These are phyloP conservation scores for Trypanosoma avium DNA, from an alignment of 208 protist species.

Conservation along the genomic window DNA sequence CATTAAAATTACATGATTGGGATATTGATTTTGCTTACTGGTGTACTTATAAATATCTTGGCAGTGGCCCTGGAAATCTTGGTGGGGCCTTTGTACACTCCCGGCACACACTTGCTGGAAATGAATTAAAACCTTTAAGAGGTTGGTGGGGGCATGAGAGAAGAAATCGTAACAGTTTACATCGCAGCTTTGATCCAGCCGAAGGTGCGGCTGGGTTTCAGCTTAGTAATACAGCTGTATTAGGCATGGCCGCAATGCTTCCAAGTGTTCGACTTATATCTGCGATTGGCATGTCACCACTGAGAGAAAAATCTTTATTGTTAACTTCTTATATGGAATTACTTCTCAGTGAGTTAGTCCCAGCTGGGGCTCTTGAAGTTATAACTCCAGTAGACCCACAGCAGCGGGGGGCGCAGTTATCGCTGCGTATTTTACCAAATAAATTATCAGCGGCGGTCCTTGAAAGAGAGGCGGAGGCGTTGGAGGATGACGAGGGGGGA, in stretches of 20 bases:
- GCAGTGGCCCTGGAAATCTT: constrained; percentile 90
- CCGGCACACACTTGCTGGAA: constrained; percentile 53
- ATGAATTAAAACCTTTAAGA: constrained; percentile 52
- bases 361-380: constrained; percentile 61
- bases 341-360: constrained; percentile 69
- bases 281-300: constrained; percentile 55
- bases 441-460: constrained; percentile 27
- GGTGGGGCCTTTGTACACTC: constrained; percentile 92
- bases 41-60: constrained; percentile 97
- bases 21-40: constrained; percentile 96
- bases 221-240: constrained; percentile 72
- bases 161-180: constrained; percentile 70
- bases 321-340: constrained; percentile 93
- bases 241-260: constrained; percentile 62
- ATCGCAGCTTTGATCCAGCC: constrained; percentile 50
- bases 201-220: constrained; percentile 82
- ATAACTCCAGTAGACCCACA: constrained; percentile 82
- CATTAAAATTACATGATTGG: constrained; percentile 94
- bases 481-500: constrained; percentile 27
- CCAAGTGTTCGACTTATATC: constrained; percentile 89
- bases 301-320: constrained; percentile 82
- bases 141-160: constrained; percentile 93
- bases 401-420: constrained; percentile 89
- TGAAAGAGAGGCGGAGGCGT: constrained; percentile 34
- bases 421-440: constrained; percentile 73